A percentile compares a stretch with the other conserved stretches of the same genome.
Conservation (phyloP, 345 rosid genomes). For the Eutrema heterophyllum region DNA sequence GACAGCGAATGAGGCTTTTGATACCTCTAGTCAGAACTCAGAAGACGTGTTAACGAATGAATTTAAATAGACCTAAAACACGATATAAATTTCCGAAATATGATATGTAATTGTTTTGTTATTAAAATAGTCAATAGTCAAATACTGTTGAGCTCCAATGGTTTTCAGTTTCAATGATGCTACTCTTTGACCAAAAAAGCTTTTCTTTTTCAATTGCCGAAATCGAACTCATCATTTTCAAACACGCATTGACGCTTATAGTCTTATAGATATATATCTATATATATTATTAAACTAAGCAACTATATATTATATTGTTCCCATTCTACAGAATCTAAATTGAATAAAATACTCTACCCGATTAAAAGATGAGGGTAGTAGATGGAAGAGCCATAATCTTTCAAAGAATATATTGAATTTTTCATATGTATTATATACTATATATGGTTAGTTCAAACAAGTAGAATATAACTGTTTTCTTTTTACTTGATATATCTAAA, state of each 20-base stretch:
- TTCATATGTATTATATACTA: too few relatives aligned
- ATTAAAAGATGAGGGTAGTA: too few relatives aligned
- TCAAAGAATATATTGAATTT: too few relatives aligned
- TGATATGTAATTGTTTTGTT: neutral
- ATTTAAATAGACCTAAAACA: neutral
- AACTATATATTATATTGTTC: too few relatives aligned
- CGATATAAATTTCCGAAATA: too few relatives aligned
- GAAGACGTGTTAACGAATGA: neutral
- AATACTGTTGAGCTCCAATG: neutral
- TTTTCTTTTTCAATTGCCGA: neutral
- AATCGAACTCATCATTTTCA: too few relatives aligned
- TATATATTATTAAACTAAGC: too few relatives aligned
- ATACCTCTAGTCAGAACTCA: neutral
- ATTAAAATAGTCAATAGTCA: neutral
- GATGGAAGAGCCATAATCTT: too few relatives aligned
- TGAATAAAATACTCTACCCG: too few relatives aligned
- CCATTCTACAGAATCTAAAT: neutral
- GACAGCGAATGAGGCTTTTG: neutral
- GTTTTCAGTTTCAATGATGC: constrained; percentile 5
- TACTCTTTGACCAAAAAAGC: neutral
- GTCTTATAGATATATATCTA: too few relatives aligned
- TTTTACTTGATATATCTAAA: neutral
- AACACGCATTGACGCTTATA: too few relatives aligned
- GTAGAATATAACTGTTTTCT: neutral
- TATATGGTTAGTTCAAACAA: too few relatives aligned